Percentiles rank a stretch among this genome's conserved stretches.
phyloP scores from a whole-genome alignment of 2,329 filamentous ascomycete species.

The Clarireedia homoeocarpa region DNA sequence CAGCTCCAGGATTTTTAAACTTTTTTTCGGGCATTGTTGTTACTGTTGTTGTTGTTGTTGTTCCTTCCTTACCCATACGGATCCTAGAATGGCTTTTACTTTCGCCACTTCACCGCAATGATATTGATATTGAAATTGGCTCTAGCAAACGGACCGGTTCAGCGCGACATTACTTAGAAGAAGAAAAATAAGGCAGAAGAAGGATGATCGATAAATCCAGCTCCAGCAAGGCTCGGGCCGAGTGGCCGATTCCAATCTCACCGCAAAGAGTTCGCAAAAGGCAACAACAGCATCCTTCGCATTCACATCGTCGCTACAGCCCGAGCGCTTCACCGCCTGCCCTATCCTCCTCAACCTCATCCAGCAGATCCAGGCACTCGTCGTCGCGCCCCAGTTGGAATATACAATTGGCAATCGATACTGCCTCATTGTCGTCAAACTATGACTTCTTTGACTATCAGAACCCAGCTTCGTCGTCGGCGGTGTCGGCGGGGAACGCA shows the following conservation, averaged over 20 bases:
- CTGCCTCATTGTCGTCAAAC: neutral
- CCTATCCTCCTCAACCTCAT: conserved; percentile 1
- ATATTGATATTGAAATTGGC: conserved; percentile 2
- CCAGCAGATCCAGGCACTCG: neutral
- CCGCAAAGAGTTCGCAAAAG: conserved; percentile 7
- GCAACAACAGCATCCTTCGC: neutral
- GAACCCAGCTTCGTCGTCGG: neutral
- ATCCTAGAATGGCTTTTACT: conserved; percentile 4
- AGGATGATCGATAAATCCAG: conserved; percentile 6
- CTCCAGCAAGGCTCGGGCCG: conserved; percentile 2
- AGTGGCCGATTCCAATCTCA: conserved; percentile 6
- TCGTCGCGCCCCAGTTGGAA: conserved; percentile 2
- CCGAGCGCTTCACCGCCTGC: conserved; percentile 6
- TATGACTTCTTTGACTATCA: conserved; percentile 3
- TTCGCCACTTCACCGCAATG: conserved; percentile 4
- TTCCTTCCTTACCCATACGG: neutral
- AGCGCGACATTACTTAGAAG: neutral
- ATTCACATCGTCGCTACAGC: conserved; percentile 4
- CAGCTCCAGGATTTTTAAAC: too few species aligned
- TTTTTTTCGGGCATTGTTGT: too few species aligned
- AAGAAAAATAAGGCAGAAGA: neutral
- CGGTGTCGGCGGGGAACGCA: neutral
- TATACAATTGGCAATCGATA: neutral
- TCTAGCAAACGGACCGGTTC: neutral
- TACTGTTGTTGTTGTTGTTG: too few species aligned